Evolutionary conservation across 768 basidiomycete genomes (phyloP).

Genomic region (Calocera viscosa): DNA sequence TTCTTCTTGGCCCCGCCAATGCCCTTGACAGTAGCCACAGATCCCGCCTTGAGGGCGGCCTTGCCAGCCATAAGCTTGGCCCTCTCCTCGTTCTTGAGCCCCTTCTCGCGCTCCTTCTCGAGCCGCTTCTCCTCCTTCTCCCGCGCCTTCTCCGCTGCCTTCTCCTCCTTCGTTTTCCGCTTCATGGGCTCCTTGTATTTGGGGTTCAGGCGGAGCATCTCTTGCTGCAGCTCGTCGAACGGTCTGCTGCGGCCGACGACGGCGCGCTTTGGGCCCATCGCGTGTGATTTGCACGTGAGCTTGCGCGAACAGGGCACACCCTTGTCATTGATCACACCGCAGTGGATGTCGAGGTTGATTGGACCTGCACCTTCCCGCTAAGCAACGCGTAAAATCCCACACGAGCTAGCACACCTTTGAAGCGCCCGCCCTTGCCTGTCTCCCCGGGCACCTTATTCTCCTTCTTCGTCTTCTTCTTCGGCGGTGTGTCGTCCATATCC

Average conservation of each 20-base stretch:
- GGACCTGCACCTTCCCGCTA: conserved; percentile 35
- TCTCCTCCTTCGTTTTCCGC: conserved; percentile 73
- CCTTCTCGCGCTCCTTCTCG: conserved; percentile 45
- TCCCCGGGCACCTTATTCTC: conserved; percentile 41
- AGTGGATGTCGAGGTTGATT: conserved; percentile 81
- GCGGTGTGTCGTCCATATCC: conserved; percentile 46
- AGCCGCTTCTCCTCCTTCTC: conserved; percentile 34
- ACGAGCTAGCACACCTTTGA: conserved; percentile 36
- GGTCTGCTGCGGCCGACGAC: conserved; percentile 71
- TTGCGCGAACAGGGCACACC: conserved; percentile 83
- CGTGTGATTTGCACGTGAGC: conserved; percentile 94
- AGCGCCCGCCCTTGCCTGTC: conserved; percentile 64
- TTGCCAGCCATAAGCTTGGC: conserved; percentile 39
- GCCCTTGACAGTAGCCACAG: conserved; percentile 23
- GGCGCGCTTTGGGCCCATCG: conserved; percentile 90
- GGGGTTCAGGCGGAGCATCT: conserved; percentile 79
- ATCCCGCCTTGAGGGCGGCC: conserved; percentile 25
- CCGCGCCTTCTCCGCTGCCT: conserved; percentile 45
- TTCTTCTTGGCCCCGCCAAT: conserved; percentile 56
- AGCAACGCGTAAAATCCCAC: background rate
- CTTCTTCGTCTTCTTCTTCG: conserved; percentile 53
- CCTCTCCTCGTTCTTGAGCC: conserved; percentile 48
- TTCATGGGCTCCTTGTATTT: conserved; percentile 82
- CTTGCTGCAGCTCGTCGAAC: conserved; percentile 78
- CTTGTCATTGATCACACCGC: conserved; percentile 96